A percentile compares a stretch with the other conserved stretches of the same genome.
phyloP scores from a whole-genome alignment of 148 eudicot genomes.

The Tetragonia tetragonoides region DNA sequence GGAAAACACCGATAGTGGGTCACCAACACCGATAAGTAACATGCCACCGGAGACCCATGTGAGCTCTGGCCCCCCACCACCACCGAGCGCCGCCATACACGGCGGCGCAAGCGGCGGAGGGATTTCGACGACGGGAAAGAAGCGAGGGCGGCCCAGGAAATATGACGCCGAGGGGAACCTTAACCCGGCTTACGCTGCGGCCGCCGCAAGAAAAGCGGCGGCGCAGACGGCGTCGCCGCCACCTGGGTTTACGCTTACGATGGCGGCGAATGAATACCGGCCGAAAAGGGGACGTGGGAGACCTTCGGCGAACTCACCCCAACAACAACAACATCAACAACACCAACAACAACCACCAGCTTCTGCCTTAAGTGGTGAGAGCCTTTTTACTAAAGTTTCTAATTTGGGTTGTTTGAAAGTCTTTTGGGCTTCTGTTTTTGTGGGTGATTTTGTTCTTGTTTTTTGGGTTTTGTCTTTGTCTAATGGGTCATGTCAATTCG shows the following conservation, averaged over 20 bases:
- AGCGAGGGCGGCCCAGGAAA: slow-evolving; percentile 66
- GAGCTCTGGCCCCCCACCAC: background rate
- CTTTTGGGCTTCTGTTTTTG: too few species aligned
- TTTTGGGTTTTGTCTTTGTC: too few species aligned
- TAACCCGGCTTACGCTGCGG: slow-evolving; percentile 28
- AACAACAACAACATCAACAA: too few species aligned
- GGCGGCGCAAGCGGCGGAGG: slow-evolving; percentile 25
- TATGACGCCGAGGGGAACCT: slow-evolving; percentile 70
- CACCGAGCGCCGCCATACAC: too few species aligned
- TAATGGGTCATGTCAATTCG: too few species aligned
- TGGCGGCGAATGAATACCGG: slow-evolving; percentile 7
- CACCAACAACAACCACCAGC: too few species aligned
- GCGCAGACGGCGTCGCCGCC: slow-evolving; percentile 15
- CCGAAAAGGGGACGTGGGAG: slow-evolving; percentile 47
- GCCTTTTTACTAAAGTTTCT: too few species aligned
- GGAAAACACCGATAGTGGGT: slow-evolving; percentile 39
- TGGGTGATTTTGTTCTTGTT: too few species aligned
- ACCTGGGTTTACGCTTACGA: slow-evolving; percentile 34
- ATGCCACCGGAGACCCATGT: background rate
- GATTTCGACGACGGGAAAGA: slow-evolving; percentile 24
- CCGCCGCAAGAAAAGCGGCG: slow-evolving; percentile 11
- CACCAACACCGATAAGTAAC: slow-evolving; percentile 35
- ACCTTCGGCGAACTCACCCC: background rate
- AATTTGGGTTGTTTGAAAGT: too few species aligned
- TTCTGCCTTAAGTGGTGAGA: too few species aligned